These are phyloP conservation scores for Nephelium lappaceum DNA, from an alignment of 345 rosid genomes.

Conservation along the genomic window DNA sequence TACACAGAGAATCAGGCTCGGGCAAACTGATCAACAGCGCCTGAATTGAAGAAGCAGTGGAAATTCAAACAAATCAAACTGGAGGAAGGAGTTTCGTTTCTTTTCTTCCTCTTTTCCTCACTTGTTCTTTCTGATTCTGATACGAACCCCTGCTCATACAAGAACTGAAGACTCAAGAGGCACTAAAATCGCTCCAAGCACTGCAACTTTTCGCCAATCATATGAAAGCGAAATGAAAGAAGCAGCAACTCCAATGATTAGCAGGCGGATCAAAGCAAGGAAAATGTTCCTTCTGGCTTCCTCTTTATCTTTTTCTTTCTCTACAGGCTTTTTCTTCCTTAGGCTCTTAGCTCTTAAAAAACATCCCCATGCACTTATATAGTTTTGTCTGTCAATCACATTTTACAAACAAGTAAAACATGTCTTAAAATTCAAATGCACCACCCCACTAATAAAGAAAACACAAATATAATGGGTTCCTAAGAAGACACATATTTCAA, in stretches of 20 bases:
- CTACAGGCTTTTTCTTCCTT: conserved; percentile 51
- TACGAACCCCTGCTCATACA: conserved; percentile 67
- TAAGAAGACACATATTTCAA: conserved; percentile 28
- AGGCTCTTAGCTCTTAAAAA: conserved; percentile 88
- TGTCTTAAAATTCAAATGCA: neutral
- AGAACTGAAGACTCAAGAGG: conserved; percentile 67
- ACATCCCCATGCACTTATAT: conserved; percentile 54
- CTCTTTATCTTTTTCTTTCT: conserved; percentile 57
- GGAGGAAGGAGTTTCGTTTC: conserved; percentile 30
- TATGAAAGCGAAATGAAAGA: conserved; percentile 59
- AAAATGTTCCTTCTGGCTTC: conserved; percentile 71
- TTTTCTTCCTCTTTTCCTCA: conserved; percentile 36
- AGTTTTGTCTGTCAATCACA: neutral
- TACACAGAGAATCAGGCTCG: conserved; percentile 62
- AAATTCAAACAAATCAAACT: conserved; percentile 8
- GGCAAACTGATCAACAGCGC: conserved; percentile 72
- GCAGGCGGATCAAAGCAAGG: conserved; percentile 64
- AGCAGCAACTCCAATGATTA: conserved; percentile 53
- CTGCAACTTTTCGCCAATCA: conserved; percentile 82
- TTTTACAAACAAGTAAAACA: neutral
- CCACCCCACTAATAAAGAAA: neutral
- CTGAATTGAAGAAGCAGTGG: conserved; percentile 69
- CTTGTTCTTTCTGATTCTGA: conserved; percentile 49
- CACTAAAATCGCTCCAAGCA: conserved; percentile 82
- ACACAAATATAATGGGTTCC: neutral